Percentiles rank a stretch among this genome's conserved stretches.
Conservation (phyloP, 169 alveolate genomes). For the Plasmodium adleri region DNA sequence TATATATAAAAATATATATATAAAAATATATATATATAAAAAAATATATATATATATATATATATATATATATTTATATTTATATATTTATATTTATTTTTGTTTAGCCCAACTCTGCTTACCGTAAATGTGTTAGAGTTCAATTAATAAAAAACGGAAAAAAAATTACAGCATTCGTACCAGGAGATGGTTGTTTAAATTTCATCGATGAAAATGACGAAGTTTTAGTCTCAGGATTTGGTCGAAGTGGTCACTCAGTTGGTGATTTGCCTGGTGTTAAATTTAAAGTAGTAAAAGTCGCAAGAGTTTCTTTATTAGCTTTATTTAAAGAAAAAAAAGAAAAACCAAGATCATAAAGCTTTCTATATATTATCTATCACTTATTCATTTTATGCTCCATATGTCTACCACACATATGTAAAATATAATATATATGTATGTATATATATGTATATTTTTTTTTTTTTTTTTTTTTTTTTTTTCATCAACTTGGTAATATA, state of each 20-base stretch:
- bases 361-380: background rate
- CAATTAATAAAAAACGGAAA: slow-evolving; percentile 99
- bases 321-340: slow-evolving; percentile 98
- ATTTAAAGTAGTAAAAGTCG: slow-evolving; percentile 99
- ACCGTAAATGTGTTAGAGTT: slow-evolving; percentile 99
- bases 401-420: background rate
- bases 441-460: background rate
- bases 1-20: background rate
- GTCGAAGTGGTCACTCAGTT: slow-evolving; percentile 99
- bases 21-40: background rate
- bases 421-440: background rate
- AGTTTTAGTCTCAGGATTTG: slow-evolving; percentile 99
- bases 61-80: background rate
- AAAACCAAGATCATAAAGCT: slow-evolving; percentile 93
- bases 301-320: slow-evolving; percentile 96
- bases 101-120: slow-evolving; percentile 99
- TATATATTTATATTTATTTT: background rate
- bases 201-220: slow-evolving; percentile 99
- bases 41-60: background rate
- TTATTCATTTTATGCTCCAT: background rate
- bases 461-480: slow-evolving; percentile 4
- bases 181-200: slow-evolving; percentile 99
- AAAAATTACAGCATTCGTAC: slow-evolving; percentile 99
- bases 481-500: background rate
- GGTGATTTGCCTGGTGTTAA: slow-evolving; percentile 99